A percentile compares a stretch with the other conserved stretches of the same genome.
Evolutionary conservation across 2,329 filamentous ascomycete species (phyloP).

Genomic region (Diaporthe citriasiana): DNA sequence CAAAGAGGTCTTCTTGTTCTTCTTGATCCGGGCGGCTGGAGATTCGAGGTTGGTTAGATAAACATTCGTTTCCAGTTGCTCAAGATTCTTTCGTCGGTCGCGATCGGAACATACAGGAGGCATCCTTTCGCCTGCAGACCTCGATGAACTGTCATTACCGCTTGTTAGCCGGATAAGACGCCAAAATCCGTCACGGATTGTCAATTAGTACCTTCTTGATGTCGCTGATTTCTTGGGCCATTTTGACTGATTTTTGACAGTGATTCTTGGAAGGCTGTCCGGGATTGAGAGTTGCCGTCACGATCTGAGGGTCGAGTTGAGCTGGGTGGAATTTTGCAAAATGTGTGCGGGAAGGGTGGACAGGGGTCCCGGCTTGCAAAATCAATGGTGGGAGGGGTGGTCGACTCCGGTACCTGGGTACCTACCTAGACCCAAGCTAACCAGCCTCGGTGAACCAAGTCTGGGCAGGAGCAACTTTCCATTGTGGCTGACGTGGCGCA

Average conservation of each 20-base stretch:
- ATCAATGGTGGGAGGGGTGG: slow-evolving; percentile 10
- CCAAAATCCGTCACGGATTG: slow-evolving; percentile 15
- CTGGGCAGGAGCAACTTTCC: neutral
- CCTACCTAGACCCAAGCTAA: neutral
- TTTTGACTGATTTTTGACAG: slow-evolving; percentile 74
- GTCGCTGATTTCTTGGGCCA: slow-evolving; percentile 98
- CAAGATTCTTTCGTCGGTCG: slow-evolving; percentile 35
- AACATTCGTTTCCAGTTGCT: slow-evolving; percentile 39
- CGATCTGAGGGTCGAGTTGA: slow-evolving; percentile 35
- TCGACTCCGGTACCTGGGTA: slow-evolving; percentile 12
- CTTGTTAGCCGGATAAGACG: slow-evolving; percentile 43
- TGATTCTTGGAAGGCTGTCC: slow-evolving; percentile 42
- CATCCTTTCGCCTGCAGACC: slow-evolving; percentile 99
- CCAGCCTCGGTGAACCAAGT: neutral
- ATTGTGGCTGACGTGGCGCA: slow-evolving; percentile 34
- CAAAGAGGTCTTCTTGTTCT: slow-evolving; percentile 89
- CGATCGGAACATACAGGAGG: slow-evolving; percentile 84
- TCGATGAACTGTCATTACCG: slow-evolving; percentile 89
- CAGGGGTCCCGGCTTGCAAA: slow-evolving; percentile 20
- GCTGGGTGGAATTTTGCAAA: slow-evolving; percentile 41
- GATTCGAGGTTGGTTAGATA: slow-evolving; percentile 41
- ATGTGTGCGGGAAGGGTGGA: slow-evolving; percentile 35
- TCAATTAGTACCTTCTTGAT: slow-evolving; percentile 82
- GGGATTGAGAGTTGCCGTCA: slow-evolving; percentile 43
- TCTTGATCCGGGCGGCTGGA: slow-evolving; percentile 92